These are phyloP conservation scores for Macrolepiota dolichaula DNA, from an alignment of 768 basidiomycete genomes.

Conservation along the genomic window DNA sequence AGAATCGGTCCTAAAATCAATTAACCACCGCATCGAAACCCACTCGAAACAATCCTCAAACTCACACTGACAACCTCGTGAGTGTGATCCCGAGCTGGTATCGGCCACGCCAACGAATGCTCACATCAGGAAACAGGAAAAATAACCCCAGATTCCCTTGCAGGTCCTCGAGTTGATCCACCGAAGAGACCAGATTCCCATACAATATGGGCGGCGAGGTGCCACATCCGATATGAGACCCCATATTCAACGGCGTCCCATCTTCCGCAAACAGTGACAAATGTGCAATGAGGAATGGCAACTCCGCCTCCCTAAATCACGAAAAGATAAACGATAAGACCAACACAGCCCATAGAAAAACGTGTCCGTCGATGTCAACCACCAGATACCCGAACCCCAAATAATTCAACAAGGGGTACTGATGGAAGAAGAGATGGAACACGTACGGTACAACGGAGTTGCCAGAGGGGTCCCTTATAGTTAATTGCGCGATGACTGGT, in stretches of 20 bases:
- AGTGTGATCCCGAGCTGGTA: constrained; percentile 76
- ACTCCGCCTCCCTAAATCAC: constrained; percentile 67
- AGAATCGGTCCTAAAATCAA: constrained; percentile 34
- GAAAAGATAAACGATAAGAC: constrained; percentile 14
- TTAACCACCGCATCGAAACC: constrained; percentile 1
- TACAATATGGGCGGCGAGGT: constrained; percentile 65
- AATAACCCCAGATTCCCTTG: constrained; percentile 81
- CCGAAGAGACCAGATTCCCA: constrained; percentile 81
- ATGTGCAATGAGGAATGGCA: constrained; percentile 86
- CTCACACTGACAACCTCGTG: constrained; percentile 73
- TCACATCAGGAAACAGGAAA: constrained; percentile 90
- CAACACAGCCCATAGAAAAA: neutral
- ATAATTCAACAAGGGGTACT: neutral
- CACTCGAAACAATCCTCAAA: constrained; percentile 15
- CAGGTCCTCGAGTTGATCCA: constrained; percentile 76
- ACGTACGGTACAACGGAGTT: constrained; percentile 79
- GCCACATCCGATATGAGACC: constrained; percentile 49
- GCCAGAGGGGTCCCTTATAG: constrained; percentile 68
- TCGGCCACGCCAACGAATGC: constrained; percentile 72
- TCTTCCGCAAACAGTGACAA: constrained; percentile 72
- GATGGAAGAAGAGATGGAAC: neutral
- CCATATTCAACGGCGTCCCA: constrained; percentile 65
- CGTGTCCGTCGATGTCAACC: neutral
- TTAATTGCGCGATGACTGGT: constrained; percentile 77
- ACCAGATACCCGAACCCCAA: neutral